Percentiles rank a stretch among this genome's conserved stretches.
These are phyloP conservation scores for Gentiana straminea DNA, from an alignment of 257 asterid species.

Conservation along the genomic window DNA sequence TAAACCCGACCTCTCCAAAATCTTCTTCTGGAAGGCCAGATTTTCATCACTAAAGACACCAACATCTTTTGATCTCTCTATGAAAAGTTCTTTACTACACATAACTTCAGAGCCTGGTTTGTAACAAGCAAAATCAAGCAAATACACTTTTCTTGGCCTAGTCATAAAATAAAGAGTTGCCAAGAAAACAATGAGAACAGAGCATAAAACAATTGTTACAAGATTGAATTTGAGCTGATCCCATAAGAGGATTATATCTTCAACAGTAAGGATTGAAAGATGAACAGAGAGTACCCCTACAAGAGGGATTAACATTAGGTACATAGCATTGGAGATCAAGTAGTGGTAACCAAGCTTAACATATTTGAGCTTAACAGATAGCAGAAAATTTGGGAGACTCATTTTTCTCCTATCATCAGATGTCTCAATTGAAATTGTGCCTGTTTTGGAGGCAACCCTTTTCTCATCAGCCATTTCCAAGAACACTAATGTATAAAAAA, in stretches of 20 bases:
- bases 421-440: constrained; percentile 1
- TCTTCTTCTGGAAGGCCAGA: constrained; percentile 36
- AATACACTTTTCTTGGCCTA: constrained; percentile 39
- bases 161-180: constrained; percentile 41
- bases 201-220: constrained; percentile 24
- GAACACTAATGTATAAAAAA: no score
- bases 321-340: constrained; percentile 21
- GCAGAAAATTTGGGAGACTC: constrained; percentile 25
- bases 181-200: constrained; percentile 30
- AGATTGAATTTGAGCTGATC: constrained; percentile 37
- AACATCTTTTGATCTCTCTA: constrained; percentile 23
- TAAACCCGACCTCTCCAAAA: constrained; percentile 50
- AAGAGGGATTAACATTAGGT: constrained; percentile 18
- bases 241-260: constrained; percentile 23
- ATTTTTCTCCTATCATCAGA: constrained; percentile 1
- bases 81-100: constrained; percentile 31
- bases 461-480: constrained; percentile 12
- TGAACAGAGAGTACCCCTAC: constrained; percentile 17
- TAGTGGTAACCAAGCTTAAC: constrained; percentile 35
- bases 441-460: background rate
- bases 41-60: constrained; percentile 33
- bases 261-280: constrained; percentile 17
- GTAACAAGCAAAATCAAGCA: constrained; percentile 56
- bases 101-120: constrained; percentile 27
- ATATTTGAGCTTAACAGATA: constrained; percentile 31